A percentile compares a stretch with the other conserved stretches of the same genome.
Conservation (phyloP, 495 filamentous ascomycete species). For the Talaromyces proteolyticus region DNA sequence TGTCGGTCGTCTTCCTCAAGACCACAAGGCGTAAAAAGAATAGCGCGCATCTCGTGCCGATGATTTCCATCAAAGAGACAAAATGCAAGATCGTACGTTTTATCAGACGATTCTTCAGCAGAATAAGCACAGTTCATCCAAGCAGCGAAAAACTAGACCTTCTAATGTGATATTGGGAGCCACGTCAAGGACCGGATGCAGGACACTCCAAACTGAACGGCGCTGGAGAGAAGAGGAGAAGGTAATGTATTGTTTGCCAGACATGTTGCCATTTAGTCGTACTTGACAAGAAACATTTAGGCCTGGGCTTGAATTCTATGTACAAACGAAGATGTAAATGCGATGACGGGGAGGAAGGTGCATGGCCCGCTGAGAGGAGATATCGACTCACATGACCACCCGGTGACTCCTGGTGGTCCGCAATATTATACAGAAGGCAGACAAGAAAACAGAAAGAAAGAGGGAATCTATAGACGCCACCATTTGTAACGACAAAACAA, state of each 20-base stretch:
- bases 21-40: constrained; percentile 49
- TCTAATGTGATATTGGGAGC: constrained; percentile 30
- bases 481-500: background rate
- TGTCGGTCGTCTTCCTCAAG: constrained; percentile 19
- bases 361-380: constrained; percentile 1
- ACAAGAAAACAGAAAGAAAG: background rate
- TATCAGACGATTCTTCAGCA: background rate
- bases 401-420: background rate
- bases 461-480: background rate
- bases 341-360: background rate
- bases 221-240: constrained; percentile 53
- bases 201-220: constrained; percentile 41
- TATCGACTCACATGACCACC: background rate
- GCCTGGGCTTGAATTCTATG: background rate
- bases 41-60: constrained; percentile 27
- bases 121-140: constrained; percentile 24
- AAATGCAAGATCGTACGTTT: constrained; percentile 12
- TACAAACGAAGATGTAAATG: background rate
- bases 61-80: background rate
- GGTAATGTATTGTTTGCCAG: constrained; percentile 14
- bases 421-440: background rate
- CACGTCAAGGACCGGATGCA: constrained; percentile 37
- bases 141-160: constrained; percentile 28
- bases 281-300: background rate
- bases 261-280: background rate